These are phyloP conservation scores for Earliella scabrosa DNA, from an alignment of 1,284 basidiomycete species.

Conservation along the genomic window DNA sequence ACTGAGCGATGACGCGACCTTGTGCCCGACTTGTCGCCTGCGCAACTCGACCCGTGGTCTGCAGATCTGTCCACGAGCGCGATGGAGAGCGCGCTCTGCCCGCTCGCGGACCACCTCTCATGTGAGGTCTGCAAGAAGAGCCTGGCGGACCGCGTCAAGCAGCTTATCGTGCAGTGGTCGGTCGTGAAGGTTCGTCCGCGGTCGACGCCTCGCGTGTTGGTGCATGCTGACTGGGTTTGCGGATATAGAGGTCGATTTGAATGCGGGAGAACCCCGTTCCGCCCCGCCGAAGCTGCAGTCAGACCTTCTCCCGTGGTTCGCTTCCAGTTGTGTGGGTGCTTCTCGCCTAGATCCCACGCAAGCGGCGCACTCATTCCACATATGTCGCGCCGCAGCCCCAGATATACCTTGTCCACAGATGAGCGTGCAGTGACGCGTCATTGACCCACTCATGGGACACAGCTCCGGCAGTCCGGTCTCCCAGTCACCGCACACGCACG, in stretches of 20 bases:
- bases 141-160: conserved; percentile 68
- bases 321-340: too few relatives aligned
- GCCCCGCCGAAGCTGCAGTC: not conserved
- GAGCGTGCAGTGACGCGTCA: not conserved
- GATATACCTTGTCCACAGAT: not conserved
- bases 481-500: not conserved
- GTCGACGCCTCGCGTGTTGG: not conserved
- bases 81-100: conserved; percentile 40
- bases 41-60: not conserved
- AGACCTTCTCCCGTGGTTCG: not conserved
- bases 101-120: conserved; percentile 37
- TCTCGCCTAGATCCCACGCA: too few relatives aligned
- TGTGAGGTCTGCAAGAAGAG: conserved; percentile 59
- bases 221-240: not conserved
- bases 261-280: not conserved
- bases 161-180: conserved; percentile 75
- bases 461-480: not conserved
- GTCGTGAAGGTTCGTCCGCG: conserved; percentile 61
- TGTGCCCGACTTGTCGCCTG: conserved; percentile 1
- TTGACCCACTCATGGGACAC: not conserved
- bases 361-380: not conserved
- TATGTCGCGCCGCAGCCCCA: not conserved
- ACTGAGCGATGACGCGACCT: not conserved
- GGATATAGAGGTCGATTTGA: conserved; percentile 14
- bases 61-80: conserved; percentile 39